Evolutionary conservation across 176 grass and related monocot species (phyloP).

Genomic region (Echinochloa phyllopogon): DNA sequence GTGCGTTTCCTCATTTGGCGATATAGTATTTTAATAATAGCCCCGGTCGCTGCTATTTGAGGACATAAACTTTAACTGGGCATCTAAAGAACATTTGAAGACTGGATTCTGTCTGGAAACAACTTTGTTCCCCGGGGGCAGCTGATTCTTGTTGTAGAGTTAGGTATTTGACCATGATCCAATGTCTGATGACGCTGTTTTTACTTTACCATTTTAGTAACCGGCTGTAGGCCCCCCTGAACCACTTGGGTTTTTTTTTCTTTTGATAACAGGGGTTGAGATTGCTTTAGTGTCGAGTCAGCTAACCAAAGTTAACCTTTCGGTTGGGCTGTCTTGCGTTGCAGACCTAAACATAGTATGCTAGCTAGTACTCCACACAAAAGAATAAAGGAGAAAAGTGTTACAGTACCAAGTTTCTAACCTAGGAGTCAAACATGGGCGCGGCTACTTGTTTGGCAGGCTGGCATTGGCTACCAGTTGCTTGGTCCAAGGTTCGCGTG

Average conservation of each 20-base stretch:
- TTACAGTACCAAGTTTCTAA: constrained; percentile 37
- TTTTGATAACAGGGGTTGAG: no score
- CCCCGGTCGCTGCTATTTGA: constrained; percentile 25
- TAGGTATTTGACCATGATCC: constrained; percentile 32
- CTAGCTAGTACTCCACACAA: neutral
- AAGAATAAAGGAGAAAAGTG: constrained; percentile 28
- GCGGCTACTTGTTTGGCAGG: constrained; percentile 32
- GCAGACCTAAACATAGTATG: constrained; percentile 12
- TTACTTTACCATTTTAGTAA: neutral
- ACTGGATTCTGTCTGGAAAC: constrained; percentile 43
- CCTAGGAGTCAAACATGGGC: constrained; percentile 48
- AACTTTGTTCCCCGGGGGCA: constrained; percentile 16
- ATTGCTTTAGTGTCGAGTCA: constrained; percentile 9
- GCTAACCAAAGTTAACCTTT: constrained; percentile 20
- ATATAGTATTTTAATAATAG: constrained; percentile 28
- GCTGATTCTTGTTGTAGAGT: constrained; percentile 8
- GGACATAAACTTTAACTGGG: constrained; percentile 23
- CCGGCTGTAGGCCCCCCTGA: neutral
- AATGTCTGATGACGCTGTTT: constrained; percentile 5
- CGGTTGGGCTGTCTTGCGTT: neutral
- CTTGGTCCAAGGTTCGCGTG: constrained; percentile 45
- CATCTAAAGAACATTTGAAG: constrained; percentile 20
- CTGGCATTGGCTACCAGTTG: constrained; percentile 36
- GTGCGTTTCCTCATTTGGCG: constrained; percentile 43
- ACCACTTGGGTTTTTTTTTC: constrained; percentile 10